Base-by-base conservation (phyloP, 2,329 filamentous ascomycete species). In the Ophiostoma piceae region DNA sequence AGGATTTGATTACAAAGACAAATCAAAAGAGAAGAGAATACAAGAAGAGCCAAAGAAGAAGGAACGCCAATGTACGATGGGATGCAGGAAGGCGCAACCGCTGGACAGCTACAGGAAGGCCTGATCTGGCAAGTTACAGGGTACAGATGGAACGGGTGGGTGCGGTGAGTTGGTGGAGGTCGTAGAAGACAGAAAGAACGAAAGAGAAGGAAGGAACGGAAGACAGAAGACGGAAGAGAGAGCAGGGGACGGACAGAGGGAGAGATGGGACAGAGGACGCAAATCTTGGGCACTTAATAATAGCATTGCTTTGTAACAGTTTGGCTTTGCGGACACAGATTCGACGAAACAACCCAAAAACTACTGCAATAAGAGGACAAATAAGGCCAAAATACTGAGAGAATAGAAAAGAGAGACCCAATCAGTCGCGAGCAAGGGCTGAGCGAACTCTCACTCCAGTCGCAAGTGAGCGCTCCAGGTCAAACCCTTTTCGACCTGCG, bases 401-500 rank as follows among this genome's bases (percentile, higher is more conserved):
- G 26, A 29, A 35, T 35, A 35, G 35, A 35, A 35, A 35, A 35
- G 35, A 35, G 35, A 35, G 35, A 35, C 35, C 35, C 35, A 35
- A 35, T 35, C 35, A 35, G 35, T 35, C 8, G 35, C 35, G 39
- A 14, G 11, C 39, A 41, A 41, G 39, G 39, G 39, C 39, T 41
- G 39, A 41, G 39, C 39, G 9, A 41, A 22, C 51, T 57, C 39
- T 8, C 1, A 4, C 7, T 19, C 8, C 19, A 22, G 47, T 22
- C n/a, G n/a, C 51, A 57, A 16, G 14, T 19, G 51, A 3, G 51
- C 51, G 2, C 51, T 12, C n/a, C n/a, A 26, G 22, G 22, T 57
- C 51, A 57, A 26, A 57, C 60, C 60, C 29, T 35, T 64, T 64
- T 64, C 57, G 29, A 35, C 57, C 57, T 32, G 29, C 60, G 60